These are phyloP conservation scores for Arachnopeziza araneosa DNA, from an alignment of 2,329 filamentous ascomycete genomes.

Conservation along the genomic window DNA sequence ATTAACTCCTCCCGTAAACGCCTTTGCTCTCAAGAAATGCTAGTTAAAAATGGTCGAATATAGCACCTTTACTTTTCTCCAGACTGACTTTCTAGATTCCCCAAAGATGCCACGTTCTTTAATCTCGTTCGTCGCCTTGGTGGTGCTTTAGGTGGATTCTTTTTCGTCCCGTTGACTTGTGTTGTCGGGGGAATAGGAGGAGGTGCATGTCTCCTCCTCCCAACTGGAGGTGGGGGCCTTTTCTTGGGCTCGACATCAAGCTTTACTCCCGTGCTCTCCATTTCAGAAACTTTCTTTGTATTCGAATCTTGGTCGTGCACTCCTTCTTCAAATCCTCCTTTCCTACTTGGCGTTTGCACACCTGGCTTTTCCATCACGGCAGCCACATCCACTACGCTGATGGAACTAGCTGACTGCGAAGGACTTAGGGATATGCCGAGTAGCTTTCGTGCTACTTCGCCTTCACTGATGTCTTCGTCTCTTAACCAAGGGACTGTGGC, in stretches of 20 bases:
- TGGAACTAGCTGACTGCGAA: conserved; percentile 60
- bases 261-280: conserved; percentile 9
- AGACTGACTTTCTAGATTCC: conserved; percentile 2
- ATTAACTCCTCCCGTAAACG: neutral
- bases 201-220: conserved; percentile 16
- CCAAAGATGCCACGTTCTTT: conserved; percentile 14
- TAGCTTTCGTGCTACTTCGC: conserved; percentile 49
- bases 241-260: conserved; percentile 7
- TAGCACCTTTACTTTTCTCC: neutral
- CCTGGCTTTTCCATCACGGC: conserved; percentile 77
- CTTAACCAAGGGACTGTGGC: conserved; percentile 65
- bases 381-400: conserved; percentile 74
- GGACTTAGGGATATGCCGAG: conserved; percentile 67
- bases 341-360: conserved; percentile 72
- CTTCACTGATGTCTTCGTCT: conserved; percentile 36
- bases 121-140: conserved; percentile 29
- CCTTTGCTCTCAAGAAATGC: conserved; percentile 1
- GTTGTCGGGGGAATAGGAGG: conserved; percentile 24
- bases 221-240: conserved; percentile 15
- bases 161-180: conserved; percentile 20
- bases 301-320: conserved; percentile 21
- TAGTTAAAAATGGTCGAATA: neutral
- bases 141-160: conserved; percentile 30
- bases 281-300: conserved; percentile 7
- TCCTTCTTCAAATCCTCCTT: conserved; percentile 30